Base-by-base conservation (phyloP, 2,329 filamentous ascomycete species). In the Epichloe scottii region DNA sequence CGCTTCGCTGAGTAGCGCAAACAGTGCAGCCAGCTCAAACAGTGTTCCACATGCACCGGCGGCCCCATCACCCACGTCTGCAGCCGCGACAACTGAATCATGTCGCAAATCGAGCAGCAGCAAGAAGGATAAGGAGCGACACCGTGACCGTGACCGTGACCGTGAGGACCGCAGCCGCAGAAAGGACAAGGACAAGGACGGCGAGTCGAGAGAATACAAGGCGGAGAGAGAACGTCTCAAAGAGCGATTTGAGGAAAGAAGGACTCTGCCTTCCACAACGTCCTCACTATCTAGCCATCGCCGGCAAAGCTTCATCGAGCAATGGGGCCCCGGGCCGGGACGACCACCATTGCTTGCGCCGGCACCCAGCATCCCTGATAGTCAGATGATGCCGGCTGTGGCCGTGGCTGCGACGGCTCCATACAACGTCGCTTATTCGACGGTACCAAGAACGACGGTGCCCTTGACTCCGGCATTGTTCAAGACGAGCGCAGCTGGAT, bases 161-260 rank as follows among this genome's bases (percentile, higher is more conserved):
- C 62, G 62, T 53, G 58, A 63, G 43, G 60, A 64, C 47, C 54
- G 58, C 38, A 53, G 55, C 21, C 51, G 50, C 26, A 51, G 45
- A n/a, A 49, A 47, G 48, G 57, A 57, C 17, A 63, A 60, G 52
- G 58, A 45, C 11, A 37, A 30, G 26, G 26, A 30, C 26, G 26
- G 45, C 26, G 42, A 48, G 45, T 19, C 14, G 15, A 51, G 21
- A 60, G 46, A 60, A 54, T 49, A 57, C 58, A 50, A 61, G 50
- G 61, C 59, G 33, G 63, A 66, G 48, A 67, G 66, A 56, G 65
- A 66, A 45, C 67, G 68, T 15, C 61, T 70, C 49, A 64, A 63
- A 33, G 60, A 60, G 50, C 66, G 68, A 30, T 69, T 70, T 54
- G 68, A 68, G 34, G 63, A 68, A 49, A 60, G 59, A 43, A 49